Percentiles rank a stretch among this genome's conserved stretches.
phyloP scores from a whole-genome alignment of 495 filamentous ascomycete genomes.

The Penicillium lividum region DNA sequence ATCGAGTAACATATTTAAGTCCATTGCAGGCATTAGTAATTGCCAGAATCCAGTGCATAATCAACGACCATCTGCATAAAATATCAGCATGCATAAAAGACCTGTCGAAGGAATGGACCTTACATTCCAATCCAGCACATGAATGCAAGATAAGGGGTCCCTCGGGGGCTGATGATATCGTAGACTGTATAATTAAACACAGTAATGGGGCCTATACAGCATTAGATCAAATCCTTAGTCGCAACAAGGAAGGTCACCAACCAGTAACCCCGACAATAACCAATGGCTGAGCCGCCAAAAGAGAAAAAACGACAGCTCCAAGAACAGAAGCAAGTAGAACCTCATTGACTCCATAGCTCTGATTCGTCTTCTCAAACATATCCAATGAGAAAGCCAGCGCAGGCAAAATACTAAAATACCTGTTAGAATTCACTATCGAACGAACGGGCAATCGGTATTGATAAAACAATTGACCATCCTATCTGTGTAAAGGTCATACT shows the following conservation, averaged over 20 bases:
- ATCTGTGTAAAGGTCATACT: conserved; percentile 50
- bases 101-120: conserved; percentile 22
- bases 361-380: conserved; percentile 80
- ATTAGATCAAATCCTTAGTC: conserved; percentile 3
- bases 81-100: conserved; percentile 4
- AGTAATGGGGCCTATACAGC: conserved; percentile 68
- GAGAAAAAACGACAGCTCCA: conserved; percentile 72
- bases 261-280: conserved; percentile 90
- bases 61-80: conserved; percentile 64
- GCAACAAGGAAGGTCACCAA: conserved; percentile 25
- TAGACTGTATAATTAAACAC: conserved; percentile 89
- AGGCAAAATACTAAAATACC: conserved; percentile 65
- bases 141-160: conserved; percentile 74
- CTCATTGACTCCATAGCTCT: conserved; percentile 83
- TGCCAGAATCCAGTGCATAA: conserved; percentile 79
- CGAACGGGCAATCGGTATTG: background rate
- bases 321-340: conserved; percentile 77
- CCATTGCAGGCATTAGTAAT: conserved; percentile 80
- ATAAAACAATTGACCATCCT: background rate
- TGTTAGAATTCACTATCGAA: conserved; percentile 5
- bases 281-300: conserved; percentile 76
- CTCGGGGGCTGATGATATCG: conserved; percentile 71
- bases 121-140: conserved; percentile 84
- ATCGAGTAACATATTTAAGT: conserved; percentile 77
- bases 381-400: conserved; percentile 83